phyloP scores from a whole-genome alignment of 108 stramenopile species.

The Conticribra guillardii region DNA sequence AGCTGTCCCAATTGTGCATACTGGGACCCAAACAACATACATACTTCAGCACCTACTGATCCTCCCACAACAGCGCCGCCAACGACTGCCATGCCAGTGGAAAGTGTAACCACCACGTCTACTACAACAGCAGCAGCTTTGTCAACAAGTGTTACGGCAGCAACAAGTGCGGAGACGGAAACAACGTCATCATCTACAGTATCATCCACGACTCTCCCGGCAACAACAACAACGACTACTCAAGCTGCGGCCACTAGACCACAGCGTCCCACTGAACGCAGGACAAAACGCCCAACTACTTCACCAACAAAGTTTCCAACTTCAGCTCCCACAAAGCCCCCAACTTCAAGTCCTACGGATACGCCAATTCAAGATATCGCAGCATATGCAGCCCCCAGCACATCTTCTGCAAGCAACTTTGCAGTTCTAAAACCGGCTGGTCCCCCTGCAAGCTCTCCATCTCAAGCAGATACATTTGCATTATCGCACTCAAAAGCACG shows the following conservation, averaged over 20 bases:
- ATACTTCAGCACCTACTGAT: constrained; percentile 2
- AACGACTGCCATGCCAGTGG: background rate
- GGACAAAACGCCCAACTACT: constrained; percentile 6
- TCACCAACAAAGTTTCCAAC: background rate
- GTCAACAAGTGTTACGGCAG: too few relatives aligned
- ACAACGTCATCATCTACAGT: background rate
- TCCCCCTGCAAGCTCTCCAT: background rate
- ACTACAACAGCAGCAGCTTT: too few relatives aligned
- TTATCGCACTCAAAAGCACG: constrained; percentile 15
- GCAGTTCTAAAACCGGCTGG: constrained; percentile 4
- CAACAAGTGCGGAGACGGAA: background rate
- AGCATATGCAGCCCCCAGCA: background rate
- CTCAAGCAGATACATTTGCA: constrained; percentile 27
- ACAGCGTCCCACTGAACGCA: constrained; percentile 6
- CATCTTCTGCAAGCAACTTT: background rate
- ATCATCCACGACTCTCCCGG: background rate
- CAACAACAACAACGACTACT: background rate
- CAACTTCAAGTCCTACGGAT: background rate
- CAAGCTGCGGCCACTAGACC: background rate
- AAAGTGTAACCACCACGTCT: background rate
- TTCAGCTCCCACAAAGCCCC: background rate
- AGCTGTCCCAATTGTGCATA: constrained; percentile 23
- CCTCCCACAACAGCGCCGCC: background rate
- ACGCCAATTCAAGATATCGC: background rate
- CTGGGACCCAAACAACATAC: constrained; percentile 7